Base-by-base conservation (phyloP, 163 green algal genomes). In the Scenedesmus sp. region DNA sequence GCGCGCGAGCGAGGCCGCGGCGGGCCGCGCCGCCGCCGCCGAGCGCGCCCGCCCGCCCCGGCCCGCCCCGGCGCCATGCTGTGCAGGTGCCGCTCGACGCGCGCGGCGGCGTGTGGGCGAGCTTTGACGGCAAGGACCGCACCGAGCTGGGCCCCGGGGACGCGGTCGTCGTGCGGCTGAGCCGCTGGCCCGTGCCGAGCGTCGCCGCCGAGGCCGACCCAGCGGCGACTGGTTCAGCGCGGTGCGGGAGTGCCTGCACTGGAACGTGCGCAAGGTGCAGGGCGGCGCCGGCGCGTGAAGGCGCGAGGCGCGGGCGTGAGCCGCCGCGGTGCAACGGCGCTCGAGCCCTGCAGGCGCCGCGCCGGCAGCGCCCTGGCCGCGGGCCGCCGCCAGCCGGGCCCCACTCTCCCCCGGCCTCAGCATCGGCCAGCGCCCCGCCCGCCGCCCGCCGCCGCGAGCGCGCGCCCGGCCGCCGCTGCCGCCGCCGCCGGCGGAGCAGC, bases 101-200 rank as follows among this genome's bases (percentile, higher is more conserved):
- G 63, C 88, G 95, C 17, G 83, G 71, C 65, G 89, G 89, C 33
- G 91, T 93, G 70, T 98, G 90, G 86, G 95, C 91, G 78, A 97
- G 87, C 11, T 98, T 98, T 84, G 95, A 98, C 81, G 95, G 95
- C 60, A 95, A 95, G 71, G 89, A 94, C 63, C 85, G 93, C 42
- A 88, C 92, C 70, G 80, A 82, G 60, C 83, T 95, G 14, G 50
- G 42, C n/a, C 9, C 77, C 13, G 91, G 92, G 4, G 91, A 97
- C 60, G 87, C 83, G 9, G 81, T 97, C 26, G 84, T 91, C 39
- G 87, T 94, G 26, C 73, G 87, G 31, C 93, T 95, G 82, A 91
- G 74, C 67, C 77, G 91, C 62, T 93, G 91, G 87, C 95, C 95
- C 0, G 88, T 97, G 58, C 95, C 95, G 28, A 97, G 92, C 34